A percentile compares a stretch with the other conserved stretches of the same genome.
phyloP scores from a whole-genome alignment of 257 asterid genomes.

The Nicotiana obtusifolia region DNA sequence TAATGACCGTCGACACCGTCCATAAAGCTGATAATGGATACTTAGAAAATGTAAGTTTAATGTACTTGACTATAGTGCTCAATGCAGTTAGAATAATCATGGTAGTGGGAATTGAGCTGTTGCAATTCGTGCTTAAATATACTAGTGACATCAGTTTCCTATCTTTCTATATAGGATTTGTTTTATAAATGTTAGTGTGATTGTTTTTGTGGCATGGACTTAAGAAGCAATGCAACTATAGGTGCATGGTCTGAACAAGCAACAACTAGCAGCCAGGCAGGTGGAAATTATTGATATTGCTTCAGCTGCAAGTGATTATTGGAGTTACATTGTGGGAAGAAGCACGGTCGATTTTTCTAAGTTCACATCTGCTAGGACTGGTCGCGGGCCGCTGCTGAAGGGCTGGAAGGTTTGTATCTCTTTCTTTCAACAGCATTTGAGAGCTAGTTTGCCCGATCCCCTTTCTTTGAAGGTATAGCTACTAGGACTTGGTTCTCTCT shows the following conservation, averaged over 20 bases:
- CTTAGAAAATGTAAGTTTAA: conserved; percentile 68
- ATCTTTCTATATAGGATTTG: not conserved
- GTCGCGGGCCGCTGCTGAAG: conserved; percentile 66
- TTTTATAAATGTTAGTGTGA: not conserved
- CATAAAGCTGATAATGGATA: conserved; percentile 64
- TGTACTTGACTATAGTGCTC: not conserved
- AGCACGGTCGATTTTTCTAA: conserved; percentile 48
- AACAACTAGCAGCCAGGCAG: conserved; percentile 55
- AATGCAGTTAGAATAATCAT: too few species aligned
- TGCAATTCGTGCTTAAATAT: not conserved
- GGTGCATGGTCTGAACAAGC: conserved; percentile 67
- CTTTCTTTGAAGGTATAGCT: not conserved
- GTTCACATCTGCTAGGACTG: conserved; percentile 58
- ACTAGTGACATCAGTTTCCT: not conserved
- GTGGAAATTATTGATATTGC: conserved; percentile 72
- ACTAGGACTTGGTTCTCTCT: not conserved
- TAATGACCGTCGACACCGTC: conserved; percentile 69
- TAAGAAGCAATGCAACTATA: conserved; percentile 14
- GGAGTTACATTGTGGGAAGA: conserved; percentile 72
- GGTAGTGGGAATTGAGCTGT: not conserved
- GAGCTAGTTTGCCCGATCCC: not conserved
- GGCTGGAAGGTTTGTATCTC: conserved; percentile 75
- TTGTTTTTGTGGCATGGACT: not conserved
- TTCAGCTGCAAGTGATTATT: conserved; percentile 53
- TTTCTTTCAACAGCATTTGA: not conserved